phyloP scores from a whole-genome alignment of 495 filamentous ascomycete genomes.

The Talaromyces wortmannii region DNA sequence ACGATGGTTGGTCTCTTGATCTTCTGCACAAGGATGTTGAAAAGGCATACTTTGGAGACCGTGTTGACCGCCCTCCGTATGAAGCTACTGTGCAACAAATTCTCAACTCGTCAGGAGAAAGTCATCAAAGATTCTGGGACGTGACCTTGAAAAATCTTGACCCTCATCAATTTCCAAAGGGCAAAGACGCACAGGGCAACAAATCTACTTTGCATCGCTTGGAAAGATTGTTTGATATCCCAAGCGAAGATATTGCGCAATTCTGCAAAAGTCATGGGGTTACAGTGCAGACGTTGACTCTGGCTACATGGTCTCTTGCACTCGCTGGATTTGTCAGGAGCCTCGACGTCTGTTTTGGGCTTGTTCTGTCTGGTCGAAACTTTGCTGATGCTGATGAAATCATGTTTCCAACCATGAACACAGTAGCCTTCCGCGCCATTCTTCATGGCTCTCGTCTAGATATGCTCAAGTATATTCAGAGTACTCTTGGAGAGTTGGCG shows the following conservation, averaged over 20 bases:
- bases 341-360: constrained; percentile 64
- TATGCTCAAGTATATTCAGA: constrained; percentile 60
- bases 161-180: constrained; percentile 5
- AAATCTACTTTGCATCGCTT: constrained; percentile 30
- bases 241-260: constrained; percentile 20
- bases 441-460: constrained; percentile 53
- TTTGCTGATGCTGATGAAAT: constrained; percentile 47
- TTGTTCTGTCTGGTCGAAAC: constrained; percentile 64
- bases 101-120: constrained; percentile 24
- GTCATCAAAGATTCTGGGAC: constrained; percentile 51
- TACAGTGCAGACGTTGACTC: constrained; percentile 58
- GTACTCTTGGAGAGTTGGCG: constrained; percentile 36
- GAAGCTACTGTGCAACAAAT: constrained; percentile 36
- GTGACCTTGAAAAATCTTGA: constrained; percentile 33
- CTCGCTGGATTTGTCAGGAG: constrained; percentile 46
- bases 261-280: constrained; percentile 53
- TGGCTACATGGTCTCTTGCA: constrained; percentile 58
- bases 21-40: constrained; percentile 59
- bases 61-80: constrained; percentile 32
- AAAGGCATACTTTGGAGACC: constrained; percentile 43
- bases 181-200: constrained; percentile 25
- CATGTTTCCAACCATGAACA: constrained; percentile 79
- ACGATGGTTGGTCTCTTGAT: constrained; percentile 67
- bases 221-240: constrained; percentile 37
- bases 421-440: constrained; percentile 55